Evolutionary conservation across 2,329 filamentous ascomycete species (phyloP).

Genomic region (Penicillium sp.): DNA sequence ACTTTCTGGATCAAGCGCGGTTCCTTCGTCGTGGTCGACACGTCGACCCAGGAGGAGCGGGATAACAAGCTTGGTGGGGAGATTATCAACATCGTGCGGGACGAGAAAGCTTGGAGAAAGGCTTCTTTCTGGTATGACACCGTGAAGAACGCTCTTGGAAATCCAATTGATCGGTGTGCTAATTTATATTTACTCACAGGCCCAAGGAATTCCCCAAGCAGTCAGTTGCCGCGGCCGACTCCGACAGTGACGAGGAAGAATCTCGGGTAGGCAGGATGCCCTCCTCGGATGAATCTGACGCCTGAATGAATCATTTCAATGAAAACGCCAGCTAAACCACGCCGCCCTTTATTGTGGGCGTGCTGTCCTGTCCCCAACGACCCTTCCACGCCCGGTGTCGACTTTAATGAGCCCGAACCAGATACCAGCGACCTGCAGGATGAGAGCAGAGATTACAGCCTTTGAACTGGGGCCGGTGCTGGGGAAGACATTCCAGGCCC

Average conservation of each 20-base stretch:
- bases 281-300: conserved; percentile 74
- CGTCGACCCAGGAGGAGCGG: conserved; percentile 60
- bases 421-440: conserved; percentile 61
- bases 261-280: conserved; percentile 83
- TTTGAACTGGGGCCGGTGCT: conserved; percentile 66
- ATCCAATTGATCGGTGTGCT: conserved; percentile 1
- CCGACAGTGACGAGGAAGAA: conserved; percentile 70
- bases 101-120: conserved; percentile 91
- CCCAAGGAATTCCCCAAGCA: conserved; percentile 74
- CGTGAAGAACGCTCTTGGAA: background rate
- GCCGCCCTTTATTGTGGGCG: conserved; percentile 21
- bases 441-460: conserved; percentile 69
- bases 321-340: background rate
- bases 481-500: conserved; percentile 93
- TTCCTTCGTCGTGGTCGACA: conserved; percentile 82
- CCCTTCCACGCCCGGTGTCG: conserved; percentile 17
- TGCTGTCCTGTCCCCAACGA: conserved; percentile 16
- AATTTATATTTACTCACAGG: conserved; percentile 50
- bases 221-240: conserved; percentile 62
- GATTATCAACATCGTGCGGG: conserved; percentile 87
- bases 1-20: conserved; percentile 92
- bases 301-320: conserved; percentile 40
- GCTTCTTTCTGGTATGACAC: conserved; percentile 72
- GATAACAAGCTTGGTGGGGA: conserved; percentile 81
- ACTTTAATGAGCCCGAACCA: conserved; percentile 48